Conservation (phyloP, 2,329 filamentous ascomycete genomes). For the Clonostachys chloroleuca region DNA sequence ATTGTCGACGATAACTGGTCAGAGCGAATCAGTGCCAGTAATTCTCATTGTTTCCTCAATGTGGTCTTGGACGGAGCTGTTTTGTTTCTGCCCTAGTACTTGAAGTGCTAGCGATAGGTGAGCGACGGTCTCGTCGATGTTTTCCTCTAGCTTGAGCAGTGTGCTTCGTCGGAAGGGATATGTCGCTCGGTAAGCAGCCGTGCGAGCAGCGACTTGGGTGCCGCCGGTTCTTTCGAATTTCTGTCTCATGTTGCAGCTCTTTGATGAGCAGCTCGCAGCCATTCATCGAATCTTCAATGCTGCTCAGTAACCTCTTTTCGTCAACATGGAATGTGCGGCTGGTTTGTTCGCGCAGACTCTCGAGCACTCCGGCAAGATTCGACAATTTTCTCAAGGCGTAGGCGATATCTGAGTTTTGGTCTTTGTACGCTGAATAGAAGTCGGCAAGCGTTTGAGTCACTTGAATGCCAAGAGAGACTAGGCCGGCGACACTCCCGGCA, state of each 20-base stretch:
- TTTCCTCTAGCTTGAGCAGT: conserved; percentile 28
- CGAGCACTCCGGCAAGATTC: conserved; percentile 13
- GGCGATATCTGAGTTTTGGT: conserved; percentile 15
- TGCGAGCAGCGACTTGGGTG: conserved; percentile 6
- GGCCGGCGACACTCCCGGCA: conserved; percentile 16
- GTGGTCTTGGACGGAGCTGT: conserved; percentile 13
- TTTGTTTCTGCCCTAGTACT: conserved; percentile 16
- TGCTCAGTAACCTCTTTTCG: conserved; percentile 11
- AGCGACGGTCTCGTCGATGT: conserved; percentile 20
- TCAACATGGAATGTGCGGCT: conserved; percentile 13
- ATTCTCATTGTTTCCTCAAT: conserved; percentile 15
- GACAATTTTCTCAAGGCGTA: conserved; percentile 15
- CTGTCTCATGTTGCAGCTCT: conserved; percentile 15
- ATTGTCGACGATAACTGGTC: conserved; percentile 16
- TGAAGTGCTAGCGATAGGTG: conserved; percentile 19
- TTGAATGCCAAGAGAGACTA: conserved; percentile 29
- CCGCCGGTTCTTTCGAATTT: conserved; percentile 14
- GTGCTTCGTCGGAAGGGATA: conserved; percentile 28
- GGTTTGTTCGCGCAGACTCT: conserved; percentile 8
- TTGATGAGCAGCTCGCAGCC: conserved; percentile 17
- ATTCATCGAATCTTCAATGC: conserved; percentile 15
- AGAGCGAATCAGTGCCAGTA: conserved; percentile 16
- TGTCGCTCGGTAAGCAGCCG: conserved; percentile 2
- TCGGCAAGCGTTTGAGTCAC: conserved; percentile 21
- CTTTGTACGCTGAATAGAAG: conserved; percentile 22